Conservation (phyloP, 1,284 basidiomycete genomes). For the Heterobasidion annosum region DNA sequence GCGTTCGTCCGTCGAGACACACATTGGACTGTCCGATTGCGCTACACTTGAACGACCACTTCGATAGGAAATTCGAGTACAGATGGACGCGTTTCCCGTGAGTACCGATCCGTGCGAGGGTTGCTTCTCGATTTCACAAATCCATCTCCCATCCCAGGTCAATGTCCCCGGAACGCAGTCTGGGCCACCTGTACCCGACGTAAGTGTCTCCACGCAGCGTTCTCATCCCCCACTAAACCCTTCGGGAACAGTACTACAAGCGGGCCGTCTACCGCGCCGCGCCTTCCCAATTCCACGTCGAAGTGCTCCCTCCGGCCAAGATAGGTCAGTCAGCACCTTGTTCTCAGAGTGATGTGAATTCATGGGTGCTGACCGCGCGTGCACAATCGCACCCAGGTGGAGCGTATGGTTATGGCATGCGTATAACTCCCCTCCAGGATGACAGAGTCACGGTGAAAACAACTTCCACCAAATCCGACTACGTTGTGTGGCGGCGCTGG, state of each 20-base stretch:
- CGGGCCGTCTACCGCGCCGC: conserved; percentile 50
- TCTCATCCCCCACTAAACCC: background rate
- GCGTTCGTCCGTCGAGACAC: too few relatives aligned
- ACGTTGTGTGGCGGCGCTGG: conserved; percentile 71
- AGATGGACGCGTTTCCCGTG: background rate
- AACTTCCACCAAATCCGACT: conserved; percentile 33
- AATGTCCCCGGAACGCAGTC: background rate
- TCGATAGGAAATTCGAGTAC: background rate
- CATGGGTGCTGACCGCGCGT: background rate
- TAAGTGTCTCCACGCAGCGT: conserved; percentile 1
- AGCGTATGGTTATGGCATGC: conserved; percentile 52
- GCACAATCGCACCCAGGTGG: conserved; percentile 28
- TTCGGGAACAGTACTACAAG: conserved; percentile 33
- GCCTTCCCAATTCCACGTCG: conserved; percentile 50
- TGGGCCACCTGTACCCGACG: conserved; percentile 2
- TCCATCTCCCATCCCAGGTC: background rate
- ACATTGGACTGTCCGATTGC: too few relatives aligned
- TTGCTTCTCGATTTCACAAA: background rate
- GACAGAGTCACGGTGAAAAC: conserved; percentile 14
- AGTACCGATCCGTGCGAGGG: background rate
- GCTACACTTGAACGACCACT: too few relatives aligned
- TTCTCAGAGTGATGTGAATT: background rate
- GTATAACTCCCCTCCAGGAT: conserved; percentile 35
- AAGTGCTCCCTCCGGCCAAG: conserved; percentile 48
- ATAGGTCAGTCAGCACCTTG: conserved; percentile 33